Evolutionary conservation across 495 filamentous ascomycete genomes (phyloP), one percentile per base, ranked within the genome.

Genomic region (Trichodelitschia bisporula): DNA sequence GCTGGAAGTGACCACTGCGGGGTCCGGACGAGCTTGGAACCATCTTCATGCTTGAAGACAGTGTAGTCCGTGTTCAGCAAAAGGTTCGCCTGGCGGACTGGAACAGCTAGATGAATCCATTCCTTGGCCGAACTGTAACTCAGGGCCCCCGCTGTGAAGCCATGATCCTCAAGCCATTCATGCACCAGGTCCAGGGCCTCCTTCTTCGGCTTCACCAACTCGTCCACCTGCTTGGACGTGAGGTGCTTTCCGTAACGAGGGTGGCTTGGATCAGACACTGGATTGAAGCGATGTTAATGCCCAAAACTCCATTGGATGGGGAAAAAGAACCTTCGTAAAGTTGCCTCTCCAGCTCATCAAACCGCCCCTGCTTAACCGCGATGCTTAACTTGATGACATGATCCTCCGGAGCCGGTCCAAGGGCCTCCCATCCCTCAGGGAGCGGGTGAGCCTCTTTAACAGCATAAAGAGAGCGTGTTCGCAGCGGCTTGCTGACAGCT

Each of bases 391-490:
- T 36, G 27, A 58, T 41, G 8, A 42, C 17, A 24, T 47, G 34
- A 5, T 42, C 31, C 26, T 48, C 45, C 2, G 59, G 49, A 1
- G 63, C 60, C 14, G 55, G 48, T 31, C 50, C 51, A 16, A 55
- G 36, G n/a, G 46, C 39, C 10, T 32, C 48, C 63, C 63, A 69
- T 32, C 44, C 44, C 17, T 40, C 40, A 13, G 64, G 62, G 5
- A 58, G 54, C 32, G 40, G 33, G 34, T 65, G 60, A 16, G 47
- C 40, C 20, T 66, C 64, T 41, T 66, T 69, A 28, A 66, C 50
- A 10, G 43, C 49, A 39, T 66, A 66, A 1, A 38, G 20, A 23
- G 37, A 45, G 16, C 43, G 40, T 29, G 45, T 30, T 30, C n/a
- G n/a, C n/a, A n/a, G n/a, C n/a, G n/a, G n/a, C n/a, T n/a, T n/a